phyloP scores from a whole-genome alignment of 108 stramenopile genomes.

The Conticribra guillardii region DNA sequence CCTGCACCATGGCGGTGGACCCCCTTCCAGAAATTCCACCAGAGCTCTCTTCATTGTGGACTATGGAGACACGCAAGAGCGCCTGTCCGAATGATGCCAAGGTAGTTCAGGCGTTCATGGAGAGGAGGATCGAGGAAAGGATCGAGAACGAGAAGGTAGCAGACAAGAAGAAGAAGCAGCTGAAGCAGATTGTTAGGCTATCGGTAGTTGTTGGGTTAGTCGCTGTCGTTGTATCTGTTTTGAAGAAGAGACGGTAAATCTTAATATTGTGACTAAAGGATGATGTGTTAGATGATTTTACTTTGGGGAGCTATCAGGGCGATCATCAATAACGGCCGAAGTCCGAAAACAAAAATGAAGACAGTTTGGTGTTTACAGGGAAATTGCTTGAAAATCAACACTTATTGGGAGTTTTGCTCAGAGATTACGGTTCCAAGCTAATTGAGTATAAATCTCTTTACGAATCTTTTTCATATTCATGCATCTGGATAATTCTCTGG shows the following conservation, averaged over 20 bases:
- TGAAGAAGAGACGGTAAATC: constrained; percentile 23
- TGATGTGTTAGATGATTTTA: too few relatives aligned
- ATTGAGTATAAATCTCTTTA: too few relatives aligned
- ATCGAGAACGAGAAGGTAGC: constrained; percentile 32
- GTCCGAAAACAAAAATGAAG: too few relatives aligned
- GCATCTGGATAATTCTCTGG: too few relatives aligned
- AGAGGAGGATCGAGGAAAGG: constrained; percentile 60
- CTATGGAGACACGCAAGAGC: constrained; percentile 70
- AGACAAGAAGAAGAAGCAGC: constrained; percentile 24
- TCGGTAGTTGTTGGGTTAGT: constrained; percentile 46
- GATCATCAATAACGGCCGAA: too few relatives aligned
- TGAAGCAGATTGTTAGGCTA: constrained; percentile 28
- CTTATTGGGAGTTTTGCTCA: too few relatives aligned
- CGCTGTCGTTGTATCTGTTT: constrained; percentile 25
- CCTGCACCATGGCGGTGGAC: constrained; percentile 77
- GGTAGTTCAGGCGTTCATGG: constrained; percentile 84
- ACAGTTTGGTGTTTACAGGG: too few relatives aligned
- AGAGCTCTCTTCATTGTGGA: constrained; percentile 64
- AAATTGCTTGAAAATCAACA: too few relatives aligned
- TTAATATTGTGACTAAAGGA: too few relatives aligned
- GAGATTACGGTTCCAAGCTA: too few relatives aligned
- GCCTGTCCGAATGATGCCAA: constrained; percentile 80
- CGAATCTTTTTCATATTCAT: too few relatives aligned
- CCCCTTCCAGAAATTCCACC: constrained; percentile 73
- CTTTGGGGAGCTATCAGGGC: too few relatives aligned